A percentile compares a stretch with the other conserved stretches of the same genome.
These are phyloP conservation scores for Hypoxylon sp. DNA, from an alignment of 2,329 filamentous ascomycete genomes.

Conservation along the genomic window DNA sequence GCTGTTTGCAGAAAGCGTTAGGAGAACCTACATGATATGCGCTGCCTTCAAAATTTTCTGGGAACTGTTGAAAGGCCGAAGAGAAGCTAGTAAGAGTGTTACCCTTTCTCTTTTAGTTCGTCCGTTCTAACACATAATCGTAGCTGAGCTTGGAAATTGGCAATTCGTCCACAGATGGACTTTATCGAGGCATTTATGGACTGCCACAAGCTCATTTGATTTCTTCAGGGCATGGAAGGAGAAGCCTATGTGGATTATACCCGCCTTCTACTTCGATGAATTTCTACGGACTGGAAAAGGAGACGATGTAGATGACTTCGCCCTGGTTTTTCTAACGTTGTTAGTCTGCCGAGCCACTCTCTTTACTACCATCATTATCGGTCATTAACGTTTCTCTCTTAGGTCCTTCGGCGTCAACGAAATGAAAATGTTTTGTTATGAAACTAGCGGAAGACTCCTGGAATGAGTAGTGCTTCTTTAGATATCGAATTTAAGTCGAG, in stretches of 20 bases:
- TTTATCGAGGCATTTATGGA: constrained; percentile 62
- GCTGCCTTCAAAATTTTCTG: constrained; percentile 55
- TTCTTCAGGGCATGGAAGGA: constrained; percentile 61
- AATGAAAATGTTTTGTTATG: constrained; percentile 48
- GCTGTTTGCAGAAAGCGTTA: constrained; percentile 61
- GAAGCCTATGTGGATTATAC: constrained; percentile 47
- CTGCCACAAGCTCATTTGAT: constrained; percentile 58
- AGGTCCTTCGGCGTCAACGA: constrained; percentile 49
- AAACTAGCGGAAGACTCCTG: constrained; percentile 38
- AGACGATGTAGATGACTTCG: constrained; percentile 52
- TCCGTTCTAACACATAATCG: neutral
- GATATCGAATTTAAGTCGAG: neutral
- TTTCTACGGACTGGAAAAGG: constrained; percentile 44
- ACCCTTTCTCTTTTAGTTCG: neutral
- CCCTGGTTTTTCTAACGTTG: constrained; percentile 44
- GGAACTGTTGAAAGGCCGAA: constrained; percentile 51
- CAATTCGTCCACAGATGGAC: constrained; percentile 53
- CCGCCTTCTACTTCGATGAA: constrained; percentile 43
- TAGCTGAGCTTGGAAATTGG: constrained; percentile 43
- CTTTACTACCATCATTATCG: neutral
- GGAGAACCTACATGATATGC: constrained; percentile 58
- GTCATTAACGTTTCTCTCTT: constrained; percentile 7
- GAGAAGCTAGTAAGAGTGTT: constrained; percentile 44
- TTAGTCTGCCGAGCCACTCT: constrained; percentile 18
- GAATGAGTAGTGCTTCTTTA: neutral